Evolutionary conservation across 441 rosid genomes (phyloP).

Genomic region (Euphorbia schlechtendalii): DNA sequence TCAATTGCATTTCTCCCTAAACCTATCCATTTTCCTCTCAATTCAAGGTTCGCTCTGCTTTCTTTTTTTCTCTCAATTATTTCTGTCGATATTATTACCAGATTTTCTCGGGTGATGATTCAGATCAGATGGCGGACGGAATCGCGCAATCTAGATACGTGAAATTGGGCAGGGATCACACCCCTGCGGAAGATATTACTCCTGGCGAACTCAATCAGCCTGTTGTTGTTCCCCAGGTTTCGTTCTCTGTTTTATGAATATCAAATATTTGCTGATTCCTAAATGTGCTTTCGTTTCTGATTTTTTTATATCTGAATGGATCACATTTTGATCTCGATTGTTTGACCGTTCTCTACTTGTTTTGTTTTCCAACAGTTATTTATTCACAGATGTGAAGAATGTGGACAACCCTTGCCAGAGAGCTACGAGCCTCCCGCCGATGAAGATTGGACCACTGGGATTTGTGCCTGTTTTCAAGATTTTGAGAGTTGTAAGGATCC

Average conservation of each 20-base stretch:
- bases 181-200: constrained; percentile 48
- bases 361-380: constrained; percentile 33
- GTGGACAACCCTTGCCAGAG: constrained; percentile 77
- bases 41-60: neutral
- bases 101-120: neutral
- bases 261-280: neutral
- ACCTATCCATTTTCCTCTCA: neutral
- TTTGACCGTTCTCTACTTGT: neutral
- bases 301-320: neutral
- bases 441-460: constrained; percentile 86
- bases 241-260: neutral
- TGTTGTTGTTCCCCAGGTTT: constrained; percentile 73
- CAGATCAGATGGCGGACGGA: constrained; percentile 47
- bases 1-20: neutral
- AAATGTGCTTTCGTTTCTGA: neutral
- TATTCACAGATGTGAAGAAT: constrained; percentile 58
- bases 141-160: constrained; percentile 56
- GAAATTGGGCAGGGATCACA: constrained; percentile 54
- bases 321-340: neutral
- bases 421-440: constrained; percentile 82
- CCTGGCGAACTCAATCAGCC: constrained; percentile 98
- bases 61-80: too few relatives aligned
- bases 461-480: constrained; percentile 64
- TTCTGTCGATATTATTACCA: neutral
- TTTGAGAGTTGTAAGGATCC: constrained; percentile 54